These are phyloP conservation scores for Fagus crenata DNA, from an alignment of 306 rosid species.

Conservation along the genomic window DNA sequence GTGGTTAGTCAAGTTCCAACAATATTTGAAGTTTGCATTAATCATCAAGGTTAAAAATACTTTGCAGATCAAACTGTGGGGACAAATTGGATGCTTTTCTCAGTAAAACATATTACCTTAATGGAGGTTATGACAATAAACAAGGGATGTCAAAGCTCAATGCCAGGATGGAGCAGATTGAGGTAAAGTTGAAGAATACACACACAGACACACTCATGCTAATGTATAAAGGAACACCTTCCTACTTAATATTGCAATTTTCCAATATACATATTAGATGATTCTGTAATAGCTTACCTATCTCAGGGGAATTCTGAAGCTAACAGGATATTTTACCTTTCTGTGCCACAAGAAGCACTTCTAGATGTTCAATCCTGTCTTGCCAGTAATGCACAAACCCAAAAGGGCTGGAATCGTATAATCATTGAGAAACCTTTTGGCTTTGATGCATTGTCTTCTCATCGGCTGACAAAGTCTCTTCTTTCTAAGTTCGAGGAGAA, in stretches of 20 bases:
- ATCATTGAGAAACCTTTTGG: slow-evolving; percentile 94
- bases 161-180: slow-evolving; percentile 70
- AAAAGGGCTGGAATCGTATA: slow-evolving; percentile 89
- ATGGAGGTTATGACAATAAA: slow-evolving; percentile 75
- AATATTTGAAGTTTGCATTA: slow-evolving; percentile 14
- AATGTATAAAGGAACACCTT: background rate
- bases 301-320: slow-evolving; percentile 68
- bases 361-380: slow-evolving; percentile 71
- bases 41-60: slow-evolving; percentile 21
- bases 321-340: slow-evolving; percentile 91
- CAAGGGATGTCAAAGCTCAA: slow-evolving; percentile 75
- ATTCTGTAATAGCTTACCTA: slow-evolving; percentile 47
- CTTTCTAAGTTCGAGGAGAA: slow-evolving; percentile 79
- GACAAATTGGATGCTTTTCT: slow-evolving; percentile 76
- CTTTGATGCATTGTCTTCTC: slow-evolving; percentile 68
- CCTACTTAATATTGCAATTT: slow-evolving; percentile 1
- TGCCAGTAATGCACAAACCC: slow-evolving; percentile 73
- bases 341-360: slow-evolving; percentile 93
- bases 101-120: slow-evolving; percentile 64
- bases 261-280: slow-evolving; percentile 24
- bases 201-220: background rate
- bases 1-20: slow-evolving; percentile 17
- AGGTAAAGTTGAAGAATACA: slow-evolving; percentile 49
- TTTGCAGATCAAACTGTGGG: slow-evolving; percentile 71
- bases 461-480: slow-evolving; percentile 72